A percentile compares a stretch with the other conserved stretches of the same genome.
These are phyloP conservation scores for Pseudogymnoascus sp. DNA, from an alignment of 2,329 filamentous ascomycete genomes.

Conservation along the genomic window DNA sequence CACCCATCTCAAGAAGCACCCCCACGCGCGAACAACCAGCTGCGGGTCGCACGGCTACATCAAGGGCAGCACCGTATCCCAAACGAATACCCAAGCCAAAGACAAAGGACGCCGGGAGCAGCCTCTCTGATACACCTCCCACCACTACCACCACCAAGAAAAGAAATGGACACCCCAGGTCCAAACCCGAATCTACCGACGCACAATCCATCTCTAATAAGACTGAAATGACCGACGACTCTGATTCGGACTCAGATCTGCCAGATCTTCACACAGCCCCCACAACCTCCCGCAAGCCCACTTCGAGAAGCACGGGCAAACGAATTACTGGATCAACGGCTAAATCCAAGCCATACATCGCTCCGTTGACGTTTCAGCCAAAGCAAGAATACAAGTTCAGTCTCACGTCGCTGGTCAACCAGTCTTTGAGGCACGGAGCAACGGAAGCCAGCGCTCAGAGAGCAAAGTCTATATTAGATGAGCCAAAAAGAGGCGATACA, in stretches of 20 bases:
- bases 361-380: constrained; percentile 43
- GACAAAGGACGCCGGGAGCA: not conserved
- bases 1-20: not conserved
- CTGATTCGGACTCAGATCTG: constrained; percentile 2
- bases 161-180: not conserved
- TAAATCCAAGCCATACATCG: constrained; percentile 39
- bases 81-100: not conserved
- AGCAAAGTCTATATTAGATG: constrained; percentile 30
- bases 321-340: constrained; percentile 21
- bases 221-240: not conserved
- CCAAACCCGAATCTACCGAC: not conserved
- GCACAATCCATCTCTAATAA: not conserved
- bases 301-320: not conserved
- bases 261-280: constrained; percentile 14
- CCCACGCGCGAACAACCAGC: not conserved
- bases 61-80: not conserved
- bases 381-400: constrained; percentile 51
- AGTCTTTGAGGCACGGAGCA: constrained; percentile 52
- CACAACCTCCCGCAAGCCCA: not conserved
- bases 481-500: constrained; percentile 21
- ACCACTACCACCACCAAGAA: not conserved
- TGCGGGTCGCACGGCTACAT: not conserved
- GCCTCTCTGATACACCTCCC: not conserved
- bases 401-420: constrained; percentile 52
- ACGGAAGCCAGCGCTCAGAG: constrained; percentile 46